Evolutionary conservation across 2,329 filamentous ascomycete species (phyloP).

Genomic region (Colletotrichum filicis): DNA sequence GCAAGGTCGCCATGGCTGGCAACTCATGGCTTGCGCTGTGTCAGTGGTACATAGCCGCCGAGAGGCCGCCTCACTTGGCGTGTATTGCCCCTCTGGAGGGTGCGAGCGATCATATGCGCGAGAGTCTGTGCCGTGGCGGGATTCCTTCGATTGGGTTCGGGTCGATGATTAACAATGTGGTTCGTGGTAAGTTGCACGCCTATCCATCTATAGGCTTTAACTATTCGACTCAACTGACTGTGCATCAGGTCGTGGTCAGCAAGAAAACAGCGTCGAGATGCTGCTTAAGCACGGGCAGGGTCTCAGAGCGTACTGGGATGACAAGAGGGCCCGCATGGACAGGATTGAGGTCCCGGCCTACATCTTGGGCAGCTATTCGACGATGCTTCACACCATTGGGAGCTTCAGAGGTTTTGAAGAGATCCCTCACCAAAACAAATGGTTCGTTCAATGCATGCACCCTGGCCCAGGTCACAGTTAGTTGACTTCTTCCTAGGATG

Average conservation of each 20-base stretch:
- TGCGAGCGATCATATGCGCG: conserved; percentile 5
- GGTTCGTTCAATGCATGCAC: not conserved
- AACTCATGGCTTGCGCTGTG: conserved; percentile 14
- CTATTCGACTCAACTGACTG: not conserved
- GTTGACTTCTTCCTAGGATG: not conserved
- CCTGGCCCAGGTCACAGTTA: not conserved
- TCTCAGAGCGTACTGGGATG: conserved; percentile 1
- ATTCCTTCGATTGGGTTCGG: not conserved
- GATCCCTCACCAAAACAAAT: conserved; percentile 21
- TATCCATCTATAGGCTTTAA: not conserved
- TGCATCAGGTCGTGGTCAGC: not conserved
- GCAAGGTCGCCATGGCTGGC: not conserved
- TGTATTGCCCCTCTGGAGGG: conserved; percentile 15
- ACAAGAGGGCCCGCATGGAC: conserved; percentile 12
- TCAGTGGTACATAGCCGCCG: conserved; percentile 17
- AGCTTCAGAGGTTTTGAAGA: conserved; percentile 20
- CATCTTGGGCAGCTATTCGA: conserved; percentile 7
- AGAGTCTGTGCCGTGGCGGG: not conserved
- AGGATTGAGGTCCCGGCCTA: conserved; percentile 11
- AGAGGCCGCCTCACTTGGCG: conserved; percentile 10
- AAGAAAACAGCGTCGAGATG: conserved; percentile 3
- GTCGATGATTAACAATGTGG: not conserved
- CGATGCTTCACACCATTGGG: conserved; percentile 10
- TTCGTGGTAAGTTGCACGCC: not conserved
- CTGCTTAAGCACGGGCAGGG: not conserved